Percentiles rank a stretch among this genome's conserved stretches.
These are phyloP conservation scores for Beta vulgaris DNA, from an alignment of 148 eudicot genomes.

Conservation along the genomic window DNA sequence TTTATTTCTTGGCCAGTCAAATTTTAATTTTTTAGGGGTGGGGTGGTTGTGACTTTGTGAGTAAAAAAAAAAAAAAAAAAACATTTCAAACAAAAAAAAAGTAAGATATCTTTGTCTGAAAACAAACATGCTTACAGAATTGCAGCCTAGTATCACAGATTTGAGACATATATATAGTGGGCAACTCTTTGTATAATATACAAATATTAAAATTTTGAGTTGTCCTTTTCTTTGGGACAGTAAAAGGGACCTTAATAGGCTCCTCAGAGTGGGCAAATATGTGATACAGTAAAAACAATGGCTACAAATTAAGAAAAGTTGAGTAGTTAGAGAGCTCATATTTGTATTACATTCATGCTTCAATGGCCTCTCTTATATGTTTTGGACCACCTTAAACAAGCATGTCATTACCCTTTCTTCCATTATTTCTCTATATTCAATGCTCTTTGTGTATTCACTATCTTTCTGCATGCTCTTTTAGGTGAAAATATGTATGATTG, in stretches of 20 bases:
- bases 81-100: neutral
- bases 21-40: neutral
- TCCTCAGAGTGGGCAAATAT: neutral
- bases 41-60: neutral
- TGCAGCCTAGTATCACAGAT: conserved; percentile 33
- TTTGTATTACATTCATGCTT: neutral
- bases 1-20: conserved; percentile 22
- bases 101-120: conserved; percentile 25
- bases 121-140: conserved; percentile 29
- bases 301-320: neutral
- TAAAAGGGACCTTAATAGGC: conserved; percentile 13
- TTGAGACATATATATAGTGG: conserved; percentile 17
- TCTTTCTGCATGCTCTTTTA: neutral
- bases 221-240: conserved; percentile 28
- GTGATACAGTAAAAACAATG: neutral
- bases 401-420: neutral
- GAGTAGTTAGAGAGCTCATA: neutral
- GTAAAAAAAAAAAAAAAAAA: neutral
- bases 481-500: neutral
- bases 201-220: neutral
- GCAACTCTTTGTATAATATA: conserved; percentile 10
- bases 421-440: conserved; percentile 15
- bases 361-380: neutral
- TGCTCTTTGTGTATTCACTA: conserved; percentile 3
- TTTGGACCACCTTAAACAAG: conserved; percentile 29